A percentile compares a stretch with the other conserved stretches of the same genome.
Conservation (phyloP, 202 grass and related monocot species). For the Eragrostis tef region DNA sequence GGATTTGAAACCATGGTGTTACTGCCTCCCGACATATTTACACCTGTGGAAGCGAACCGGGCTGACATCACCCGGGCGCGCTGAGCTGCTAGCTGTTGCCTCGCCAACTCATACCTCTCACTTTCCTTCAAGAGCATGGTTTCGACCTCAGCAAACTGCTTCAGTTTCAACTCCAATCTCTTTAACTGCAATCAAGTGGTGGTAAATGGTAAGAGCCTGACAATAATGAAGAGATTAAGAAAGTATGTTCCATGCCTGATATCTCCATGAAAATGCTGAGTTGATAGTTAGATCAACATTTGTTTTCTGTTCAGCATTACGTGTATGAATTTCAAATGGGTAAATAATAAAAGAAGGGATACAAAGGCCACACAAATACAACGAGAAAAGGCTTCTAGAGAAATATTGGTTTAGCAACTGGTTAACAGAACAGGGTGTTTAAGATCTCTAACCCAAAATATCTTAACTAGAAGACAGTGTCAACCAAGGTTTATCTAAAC, state of each 20-base stretch:
- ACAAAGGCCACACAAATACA: background rate
- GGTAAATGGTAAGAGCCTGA: background rate
- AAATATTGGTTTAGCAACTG: background rate
- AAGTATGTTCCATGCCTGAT: slow-evolving; percentile 8
- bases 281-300: background rate
- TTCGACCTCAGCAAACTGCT: slow-evolving; percentile 93
- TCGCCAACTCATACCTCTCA: slow-evolving; percentile 65
- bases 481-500: background rate
- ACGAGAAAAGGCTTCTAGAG: background rate
- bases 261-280: background rate
- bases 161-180: slow-evolving; percentile 94
- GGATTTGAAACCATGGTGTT: slow-evolving; percentile 45
- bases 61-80: slow-evolving; percentile 60
- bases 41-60: slow-evolving; percentile 34
- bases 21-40: slow-evolving; percentile 30
- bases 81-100: slow-evolving; percentile 67
- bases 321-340: background rate
- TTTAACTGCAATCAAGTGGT: slow-evolving; percentile 67
- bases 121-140: slow-evolving; percentile 87
- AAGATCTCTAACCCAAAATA: slow-evolving; percentile 2
- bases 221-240: slow-evolving; percentile 17
- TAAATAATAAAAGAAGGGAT: background rate
- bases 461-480: slow-evolving; percentile 2
- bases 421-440: slow-evolving; percentile 24
- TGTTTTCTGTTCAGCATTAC: background rate